phyloP scores from a whole-genome alignment of 2,329 filamentous ascomycete species.

The Ophiosphaerella narmari region DNA sequence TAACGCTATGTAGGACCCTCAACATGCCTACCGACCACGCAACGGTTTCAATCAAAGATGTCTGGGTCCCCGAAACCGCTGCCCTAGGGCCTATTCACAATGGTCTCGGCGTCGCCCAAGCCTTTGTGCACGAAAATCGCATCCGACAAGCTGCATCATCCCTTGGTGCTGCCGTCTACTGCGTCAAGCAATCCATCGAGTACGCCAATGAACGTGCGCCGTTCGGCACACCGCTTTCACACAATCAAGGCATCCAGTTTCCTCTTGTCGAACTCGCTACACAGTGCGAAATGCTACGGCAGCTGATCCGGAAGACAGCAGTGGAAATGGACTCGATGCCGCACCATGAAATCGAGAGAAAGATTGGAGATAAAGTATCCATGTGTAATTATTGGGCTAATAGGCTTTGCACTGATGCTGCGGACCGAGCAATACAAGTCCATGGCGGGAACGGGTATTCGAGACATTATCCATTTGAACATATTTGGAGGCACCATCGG shows the following conservation, averaged over 20 bases:
- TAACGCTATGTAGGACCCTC: constrained; percentile 54
- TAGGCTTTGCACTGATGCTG: constrained; percentile 62
- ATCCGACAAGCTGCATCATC: constrained; percentile 67
- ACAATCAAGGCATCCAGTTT: constrained; percentile 68
- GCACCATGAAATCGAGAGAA: constrained; percentile 60
- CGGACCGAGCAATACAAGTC: constrained; percentile 66
- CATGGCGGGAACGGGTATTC: constrained; percentile 65
- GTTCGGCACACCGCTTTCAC: constrained; percentile 61
- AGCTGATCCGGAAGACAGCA: constrained; percentile 65
- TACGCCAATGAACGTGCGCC: constrained; percentile 61
- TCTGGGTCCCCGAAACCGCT: constrained; percentile 59
- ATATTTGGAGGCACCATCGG: constrained; percentile 68
- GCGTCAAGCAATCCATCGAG: constrained; percentile 61
- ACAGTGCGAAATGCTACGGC: constrained; percentile 65
- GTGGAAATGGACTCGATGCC: constrained; percentile 64
- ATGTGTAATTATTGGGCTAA: constrained; percentile 73
- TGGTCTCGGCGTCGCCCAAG: constrained; percentile 65
- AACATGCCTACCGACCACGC: constrained; percentile 72
- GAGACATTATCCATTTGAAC: constrained; percentile 64
- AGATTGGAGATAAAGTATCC: constrained; percentile 64
- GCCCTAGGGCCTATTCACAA: constrained; percentile 59
- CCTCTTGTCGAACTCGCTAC: constrained; percentile 66
- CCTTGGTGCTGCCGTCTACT: constrained; percentile 64
- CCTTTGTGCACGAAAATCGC: constrained; percentile 69
- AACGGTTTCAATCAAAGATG: constrained; percentile 61